A percentile compares a stretch with the other conserved stretches of the same genome.
Evolutionary conservation across 805 yeast genomes (phyloP).

Genomic region (Kuraishia hungarica): DNA sequence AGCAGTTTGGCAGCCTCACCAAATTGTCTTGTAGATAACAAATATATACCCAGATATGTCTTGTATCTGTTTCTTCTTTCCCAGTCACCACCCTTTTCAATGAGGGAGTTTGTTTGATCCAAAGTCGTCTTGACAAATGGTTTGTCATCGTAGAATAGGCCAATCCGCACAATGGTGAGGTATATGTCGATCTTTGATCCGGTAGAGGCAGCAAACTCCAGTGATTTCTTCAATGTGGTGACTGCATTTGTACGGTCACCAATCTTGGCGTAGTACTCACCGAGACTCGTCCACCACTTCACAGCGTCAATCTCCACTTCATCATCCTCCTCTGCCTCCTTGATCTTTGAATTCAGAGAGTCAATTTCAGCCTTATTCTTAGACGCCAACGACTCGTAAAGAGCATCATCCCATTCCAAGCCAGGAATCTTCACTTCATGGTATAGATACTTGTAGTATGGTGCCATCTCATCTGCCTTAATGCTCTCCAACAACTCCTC

Average conservation of each 20-base stretch:
- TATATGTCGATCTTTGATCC: slow-evolving; percentile 86
- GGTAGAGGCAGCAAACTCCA: slow-evolving; percentile 72
- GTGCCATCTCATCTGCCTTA: slow-evolving; percentile 60
- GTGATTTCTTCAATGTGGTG: slow-evolving; percentile 59
- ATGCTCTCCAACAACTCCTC: slow-evolving; percentile 45
- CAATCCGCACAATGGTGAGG: slow-evolving; percentile 76
- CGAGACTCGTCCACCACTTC: slow-evolving; percentile 68
- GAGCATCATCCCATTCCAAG: slow-evolving; percentile 50
- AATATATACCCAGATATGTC: slow-evolving; percentile 81
- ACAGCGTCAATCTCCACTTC: slow-evolving; percentile 85
- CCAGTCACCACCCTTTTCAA: slow-evolving; percentile 99
- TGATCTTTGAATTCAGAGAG: slow-evolving; percentile 45
- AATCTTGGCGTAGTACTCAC: slow-evolving; percentile 79
- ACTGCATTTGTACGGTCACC: slow-evolving; percentile 74
- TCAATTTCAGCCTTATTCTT: slow-evolving; percentile 49
- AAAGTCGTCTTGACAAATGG: slow-evolving; percentile 59
- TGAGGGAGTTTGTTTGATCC: slow-evolving; percentile 62
- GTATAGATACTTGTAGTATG: slow-evolving; percentile 68
- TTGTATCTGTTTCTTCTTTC: slow-evolving; percentile 93
- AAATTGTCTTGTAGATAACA: slow-evolving; percentile 79
- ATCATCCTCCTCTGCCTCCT: slow-evolving; percentile 51
- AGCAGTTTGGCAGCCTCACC: slow-evolving; percentile 76
- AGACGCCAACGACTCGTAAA: slow-evolving; percentile 41
- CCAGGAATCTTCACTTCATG: slow-evolving; percentile 29
- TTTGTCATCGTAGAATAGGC: slow-evolving; percentile 83